Percentiles rank a stretch among this genome's conserved stretches.
Conservation (phyloP, 805 yeast genomes). For the Pichia cephalocereana region DNA sequence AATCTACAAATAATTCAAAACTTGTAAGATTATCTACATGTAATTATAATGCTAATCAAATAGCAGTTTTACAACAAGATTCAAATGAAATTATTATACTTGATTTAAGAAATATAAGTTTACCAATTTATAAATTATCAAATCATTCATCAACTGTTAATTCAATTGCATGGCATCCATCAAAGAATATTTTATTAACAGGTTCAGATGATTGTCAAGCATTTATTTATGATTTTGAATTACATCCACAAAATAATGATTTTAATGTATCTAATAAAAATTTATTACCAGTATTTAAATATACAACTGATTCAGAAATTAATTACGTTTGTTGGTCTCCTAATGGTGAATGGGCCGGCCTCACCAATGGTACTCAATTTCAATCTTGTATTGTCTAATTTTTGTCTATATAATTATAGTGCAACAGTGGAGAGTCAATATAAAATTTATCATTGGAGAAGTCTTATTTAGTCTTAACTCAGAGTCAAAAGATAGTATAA, state of each 20-base stretch:
- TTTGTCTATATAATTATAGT: no score
- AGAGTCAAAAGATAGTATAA: no score
- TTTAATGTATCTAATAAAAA: slow-evolving; percentile 8
- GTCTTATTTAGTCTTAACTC: no score
- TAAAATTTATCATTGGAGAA: no score
- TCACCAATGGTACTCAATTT: slow-evolving; percentile 57
- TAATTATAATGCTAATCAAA: slow-evolving; percentile 67
- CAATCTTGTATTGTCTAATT: slow-evolving; percentile 41
- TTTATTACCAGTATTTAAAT: neutral
- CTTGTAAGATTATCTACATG: slow-evolving; percentile 70
- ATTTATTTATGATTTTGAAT: slow-evolving; percentile 51
- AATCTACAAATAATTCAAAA: slow-evolving; percentile 36
- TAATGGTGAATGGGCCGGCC: slow-evolving; percentile 75
- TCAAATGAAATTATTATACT: slow-evolving; percentile 57
- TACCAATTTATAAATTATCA: slow-evolving; percentile 61
- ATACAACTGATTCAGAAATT: slow-evolving; percentile 48
- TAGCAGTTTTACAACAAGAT: slow-evolving; percentile 75
- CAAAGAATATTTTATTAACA: slow-evolving; percentile 47
- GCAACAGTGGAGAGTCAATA: no score
- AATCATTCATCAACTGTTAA: slow-evolving; percentile 66
- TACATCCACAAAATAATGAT: neutral
- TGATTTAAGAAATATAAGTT: slow-evolving; percentile 83
- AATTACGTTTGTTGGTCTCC: slow-evolving; percentile 70
- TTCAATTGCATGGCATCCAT: slow-evolving; percentile 78
- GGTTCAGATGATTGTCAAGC: slow-evolving; percentile 73